These are phyloP conservation scores for Albugo candida DNA, from an alignment of 352 stramenopile genomes.

Conservation along the genomic window DNA sequence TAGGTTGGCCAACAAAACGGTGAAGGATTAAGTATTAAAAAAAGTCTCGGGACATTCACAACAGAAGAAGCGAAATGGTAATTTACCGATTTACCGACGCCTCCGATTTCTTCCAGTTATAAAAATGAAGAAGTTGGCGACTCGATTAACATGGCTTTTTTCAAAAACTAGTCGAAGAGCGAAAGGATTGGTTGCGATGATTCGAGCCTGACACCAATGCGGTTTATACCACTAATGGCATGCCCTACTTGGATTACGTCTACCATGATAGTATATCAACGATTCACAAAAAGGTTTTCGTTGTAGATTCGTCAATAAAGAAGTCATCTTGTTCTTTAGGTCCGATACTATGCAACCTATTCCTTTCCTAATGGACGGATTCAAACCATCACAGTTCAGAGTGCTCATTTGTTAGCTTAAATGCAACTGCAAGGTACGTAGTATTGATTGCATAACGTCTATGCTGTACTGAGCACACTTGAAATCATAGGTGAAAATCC, in stretches of 20 bases:
- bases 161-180: slow-evolving; percentile 91
- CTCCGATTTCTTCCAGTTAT: slow-evolving; percentile 89
- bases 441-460: slow-evolving; percentile 10
- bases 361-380: slow-evolving; percentile 89
- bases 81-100: slow-evolving; percentile 86
- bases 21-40: slow-evolving; percentile 93
- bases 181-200: slow-evolving; percentile 89
- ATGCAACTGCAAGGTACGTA: slow-evolving; percentile 85
- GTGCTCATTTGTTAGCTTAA: slow-evolving; percentile 97
- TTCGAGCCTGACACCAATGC: slow-evolving; percentile 78
- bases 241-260: slow-evolving; percentile 82
- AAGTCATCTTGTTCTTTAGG: slow-evolving; percentile 97
- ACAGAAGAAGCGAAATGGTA: slow-evolving; percentile 93
- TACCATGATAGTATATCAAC: too few relatives aligned
- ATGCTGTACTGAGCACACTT: neutral
- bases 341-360: slow-evolving; percentile 95
- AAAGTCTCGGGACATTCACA: slow-evolving; percentile 98
- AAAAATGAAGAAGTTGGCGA: slow-evolving; percentile 75
- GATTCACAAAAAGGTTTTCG: too few relatives aligned
- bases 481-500: slow-evolving; percentile 38
- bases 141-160: slow-evolving; percentile 95
- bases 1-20: slow-evolving; percentile 76
- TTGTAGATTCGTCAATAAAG: slow-evolving; percentile 92
- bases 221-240: slow-evolving; percentile 82
- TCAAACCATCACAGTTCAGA: slow-evolving; percentile 98